These are phyloP conservation scores for Quercus cerris DNA, from an alignment of 306 rosid genomes.

Conservation along the genomic window DNA sequence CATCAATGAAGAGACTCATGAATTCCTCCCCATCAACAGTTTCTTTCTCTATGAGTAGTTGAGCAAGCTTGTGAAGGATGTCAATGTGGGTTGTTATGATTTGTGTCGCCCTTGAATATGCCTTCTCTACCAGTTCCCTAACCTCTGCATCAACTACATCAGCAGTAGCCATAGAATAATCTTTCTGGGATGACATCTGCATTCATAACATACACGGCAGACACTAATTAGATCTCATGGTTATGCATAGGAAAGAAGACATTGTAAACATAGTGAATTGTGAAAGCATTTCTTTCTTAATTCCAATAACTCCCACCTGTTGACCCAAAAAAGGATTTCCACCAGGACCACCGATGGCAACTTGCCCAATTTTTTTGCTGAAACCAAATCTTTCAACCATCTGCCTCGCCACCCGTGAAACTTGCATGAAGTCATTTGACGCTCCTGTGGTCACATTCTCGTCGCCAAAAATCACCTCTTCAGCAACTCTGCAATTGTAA, in stretches of 20 bases:
- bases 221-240: background rate
- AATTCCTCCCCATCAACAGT: constrained; percentile 95
- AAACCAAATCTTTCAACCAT: constrained; percentile 99
- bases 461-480: constrained; percentile 65
- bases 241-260: too few relatives aligned
- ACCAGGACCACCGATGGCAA: constrained; percentile 87
- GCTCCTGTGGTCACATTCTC: constrained; percentile 98
- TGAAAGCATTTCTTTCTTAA: background rate
- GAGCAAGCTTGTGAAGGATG: constrained; percentile 93
- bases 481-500: constrained; percentile 68
- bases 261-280: background rate
- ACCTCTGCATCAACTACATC: constrained; percentile 88
- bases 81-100: constrained; percentile 80
- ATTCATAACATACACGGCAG: constrained; percentile 9
- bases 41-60: constrained; percentile 91
- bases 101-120: constrained; percentile 70
- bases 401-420: constrained; percentile 94
- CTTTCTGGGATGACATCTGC: constrained; percentile 91
- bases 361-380: constrained; percentile 95
- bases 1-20: constrained; percentile 92
- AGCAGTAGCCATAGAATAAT: constrained; percentile 92
- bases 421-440: constrained; percentile 98
- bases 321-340: constrained; percentile 99
- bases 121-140: constrained; percentile 87
- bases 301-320: constrained; percentile 50